Base-by-base conservation (phyloP, 768 basidiomycete species). In the Mycena kentingensis region DNA sequence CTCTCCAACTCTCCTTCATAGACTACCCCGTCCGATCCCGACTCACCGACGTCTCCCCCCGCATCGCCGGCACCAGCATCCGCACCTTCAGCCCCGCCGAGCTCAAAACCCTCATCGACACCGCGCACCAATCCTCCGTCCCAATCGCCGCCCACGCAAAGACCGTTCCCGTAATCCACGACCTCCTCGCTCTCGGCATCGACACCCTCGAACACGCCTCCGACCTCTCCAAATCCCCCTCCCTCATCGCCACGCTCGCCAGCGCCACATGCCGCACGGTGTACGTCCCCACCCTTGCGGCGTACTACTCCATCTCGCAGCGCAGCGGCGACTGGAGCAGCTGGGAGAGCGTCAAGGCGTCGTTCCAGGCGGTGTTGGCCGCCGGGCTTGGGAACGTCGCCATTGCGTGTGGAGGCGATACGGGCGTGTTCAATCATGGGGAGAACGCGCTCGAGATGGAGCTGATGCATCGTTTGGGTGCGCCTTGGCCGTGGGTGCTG, bases 401-500 rank as follows among this genome's bases (percentile, higher is more conserved):
- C 5, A 73, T 87, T 46, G 82, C 82, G 6, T 81, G 80, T 61
- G 84, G 84, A 6, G 83, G 84, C 1, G 83, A 87, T 65, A 87
- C 84, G 2, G 85, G 84, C 8, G 76, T 77, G 2, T 87, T 86
- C 63, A 59, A 77, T 16, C 85, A 85, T 60, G 84, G 83, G 1
- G 68, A 74, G 55, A 87, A 87, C 60, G 75, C 79, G 24, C 65
- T 79, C 35, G 85, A 87, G 72, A 70, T 87, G 73, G 69, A 76
- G 58, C 64, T 85, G 26, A 85, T 86, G 86, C 76, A 78, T 13
- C 60, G 65, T 24, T 69, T 83, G 2, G 84, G 84, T 2, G 82
- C 80, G 19, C 66, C 70, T 22, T 81, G 79, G 78, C 64, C 67
- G 28, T 69, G 70, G 46, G 79, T 86, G 15, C 65, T 88, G 27